phyloP scores from a whole-genome alignment of 2,329 filamentous ascomycete species.

The Colletotrichum sublineola region DNA sequence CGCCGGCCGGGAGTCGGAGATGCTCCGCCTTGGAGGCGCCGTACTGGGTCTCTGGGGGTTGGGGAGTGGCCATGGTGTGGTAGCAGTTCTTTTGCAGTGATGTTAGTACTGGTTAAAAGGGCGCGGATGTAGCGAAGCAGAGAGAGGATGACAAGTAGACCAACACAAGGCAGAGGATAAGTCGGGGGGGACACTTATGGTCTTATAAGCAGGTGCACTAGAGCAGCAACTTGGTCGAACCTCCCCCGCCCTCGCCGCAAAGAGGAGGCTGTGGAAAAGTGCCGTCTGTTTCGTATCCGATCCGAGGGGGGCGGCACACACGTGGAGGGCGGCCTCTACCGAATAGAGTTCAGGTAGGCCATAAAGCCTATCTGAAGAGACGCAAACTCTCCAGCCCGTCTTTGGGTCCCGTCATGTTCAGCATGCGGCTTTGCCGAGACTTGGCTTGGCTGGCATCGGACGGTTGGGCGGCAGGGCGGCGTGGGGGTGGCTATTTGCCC shows the following conservation, averaged over 20 bases:
- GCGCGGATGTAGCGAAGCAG: no score
- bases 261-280: not conserved
- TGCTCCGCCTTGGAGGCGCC: constrained; percentile 32
- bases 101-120: no score
- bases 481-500: constrained; percentile 23
- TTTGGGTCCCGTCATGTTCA: constrained; percentile 24
- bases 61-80: constrained; percentile 3
- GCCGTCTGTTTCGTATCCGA: not conserved
- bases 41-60: not conserved
- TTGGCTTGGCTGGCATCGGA: constrained; percentile 32
- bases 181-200: not conserved
- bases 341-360: constrained; percentile 5
- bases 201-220: not conserved
- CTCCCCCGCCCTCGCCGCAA: not conserved
- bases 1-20: constrained; percentile 45
- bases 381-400: not conserved
- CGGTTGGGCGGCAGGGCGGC: constrained; percentile 19
- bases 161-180: not conserved
- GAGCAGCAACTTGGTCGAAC: not conserved
- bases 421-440: constrained; percentile 27
- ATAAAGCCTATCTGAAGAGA: not conserved
- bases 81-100: constrained; percentile 4
- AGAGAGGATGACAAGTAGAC: not conserved
- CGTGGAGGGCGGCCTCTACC: not conserved
- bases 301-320: not conserved